Base-by-base conservation (phyloP, 2,329 filamentous ascomycete genomes). In the Claviceps fusiformis region DNA sequence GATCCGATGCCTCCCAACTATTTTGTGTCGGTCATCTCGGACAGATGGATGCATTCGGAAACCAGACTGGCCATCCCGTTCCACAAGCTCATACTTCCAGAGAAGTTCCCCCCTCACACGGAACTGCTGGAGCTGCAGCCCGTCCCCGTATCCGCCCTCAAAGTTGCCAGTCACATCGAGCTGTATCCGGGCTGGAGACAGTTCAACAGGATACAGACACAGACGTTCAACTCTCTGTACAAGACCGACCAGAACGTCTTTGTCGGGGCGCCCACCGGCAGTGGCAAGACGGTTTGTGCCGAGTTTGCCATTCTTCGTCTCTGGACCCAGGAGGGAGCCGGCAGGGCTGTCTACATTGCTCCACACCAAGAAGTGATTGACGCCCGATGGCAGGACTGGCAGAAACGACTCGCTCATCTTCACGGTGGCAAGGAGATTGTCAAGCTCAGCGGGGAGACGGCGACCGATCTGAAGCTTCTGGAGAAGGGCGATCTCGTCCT, bases 1-100 rank as follows among this genome's bases (percentile, higher is more conserved):
- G 93, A 98, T 62, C 95, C 95, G 0, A 95, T 97, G 87, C 93
- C 93, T 15, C 93, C 95, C 0, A 95, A 98, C 69, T 98, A 98
- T 73, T 98, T 98, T 72, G 89, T 98, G 63, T 93, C 90, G 0
- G 81, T 98, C 44, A 74, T 96, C 24, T 97, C 92, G 3, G 93
- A 98, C 69, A 80, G 93, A 62, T 98, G 93, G 93, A 96, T 98
- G 89, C 89, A 95, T 67, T 89, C 92, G 0, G 91, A 98, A 72
- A 95, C 91, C 1, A 90, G 91, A 66, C 75, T 98, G 54, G 86
- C 92, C 0, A 86, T 98, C 2, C 92, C 91, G 0, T 97, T 98
- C 74, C 87, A 95, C 68, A 96, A 96, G 68, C 77, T 98, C 33
- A 87, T 95, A 47, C 78, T 98, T 5, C 93, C 93, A 0, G 92